Evolutionary conservation across 148 eudicot species (phyloP), one percentile per base, ranked within the genome.

Genomic region (Rhododendron vialii): DNA sequence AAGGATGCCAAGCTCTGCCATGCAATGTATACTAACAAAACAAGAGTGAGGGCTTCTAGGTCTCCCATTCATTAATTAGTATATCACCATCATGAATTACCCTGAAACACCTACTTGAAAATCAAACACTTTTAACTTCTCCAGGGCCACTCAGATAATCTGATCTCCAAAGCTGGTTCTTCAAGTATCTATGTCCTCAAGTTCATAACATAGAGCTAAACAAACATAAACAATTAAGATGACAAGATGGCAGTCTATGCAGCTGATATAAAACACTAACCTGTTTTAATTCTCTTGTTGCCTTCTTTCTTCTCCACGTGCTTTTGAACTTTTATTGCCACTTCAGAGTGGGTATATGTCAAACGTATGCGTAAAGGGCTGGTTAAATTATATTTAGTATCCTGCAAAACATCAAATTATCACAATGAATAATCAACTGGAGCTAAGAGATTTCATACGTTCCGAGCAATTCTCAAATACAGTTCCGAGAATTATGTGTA

Each of bases 221-320:
- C 41, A 81, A 33, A 17, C 41, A 81, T 15, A 22, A 59, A 24
- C 69, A 33, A 11, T 82, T 22, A 75, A 82, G 28, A 57, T 33
- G n/a, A 82, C 20, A 82, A 51, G 48, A 45, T 38, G 20, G 33
- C 79, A 81, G 41, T 22, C 80, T 33, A 33, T 69, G 50, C 43
- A 41, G 69, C 26, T 82, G 45, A 83, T 26, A 26, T 57, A 18
- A 71, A 47, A 74, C 73, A 82, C 50, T 13, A n/a, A 88, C 99
- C 98, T 91, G 88, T 93, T 94, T 91, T 97, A 77, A 94, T 92
- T 88, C 92, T 92, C 91, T 94, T 96, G 91, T 82, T 88, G 84
- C 88, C 81, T 73, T 94, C 93, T 80, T 88, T 90, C 38, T 63
- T 82, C 82, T 90, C 95, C 76, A 59, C 65, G 22, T 78, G 85